These are phyloP conservation scores for Saccharomycopsis schoenii DNA, from an alignment of 805 yeast genomes.

Conservation along the genomic window DNA sequence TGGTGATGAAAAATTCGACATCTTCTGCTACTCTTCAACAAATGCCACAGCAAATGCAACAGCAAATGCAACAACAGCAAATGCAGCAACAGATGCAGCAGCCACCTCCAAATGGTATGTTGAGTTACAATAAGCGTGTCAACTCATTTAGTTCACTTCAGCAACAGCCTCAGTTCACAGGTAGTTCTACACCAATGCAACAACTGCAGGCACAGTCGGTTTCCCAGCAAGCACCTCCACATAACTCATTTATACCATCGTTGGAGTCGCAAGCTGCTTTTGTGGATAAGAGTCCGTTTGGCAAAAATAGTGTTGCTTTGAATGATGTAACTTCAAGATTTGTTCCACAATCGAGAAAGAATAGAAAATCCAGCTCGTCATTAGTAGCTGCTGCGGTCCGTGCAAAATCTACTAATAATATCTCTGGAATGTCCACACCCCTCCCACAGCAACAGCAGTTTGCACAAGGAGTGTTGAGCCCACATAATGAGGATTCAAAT, in stretches of 20 bases:
- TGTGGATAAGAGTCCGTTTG: slow-evolving; percentile 18
- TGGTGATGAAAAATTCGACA: background rate
- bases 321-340: slow-evolving; percentile 20
- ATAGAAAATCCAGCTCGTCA: slow-evolving; percentile 29
- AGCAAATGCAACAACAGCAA: background rate
- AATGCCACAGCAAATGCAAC: background rate
- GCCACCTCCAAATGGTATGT: background rate
- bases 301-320: slow-evolving; percentile 17
- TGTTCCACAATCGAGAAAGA: slow-evolving; percentile 35
- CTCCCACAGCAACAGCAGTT: background rate
- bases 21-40: slow-evolving; percentile 1
- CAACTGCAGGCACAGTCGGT: background rate
- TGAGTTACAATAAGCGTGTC: background rate
- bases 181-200: background rate
- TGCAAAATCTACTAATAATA: background rate
- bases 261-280: slow-evolving; percentile 22
- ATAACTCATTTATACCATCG: slow-evolving; percentile 18
- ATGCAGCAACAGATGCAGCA: background rate
- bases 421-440: background rate
- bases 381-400: slow-evolving; percentile 8
- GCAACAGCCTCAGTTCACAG: background rate
- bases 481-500: background rate
- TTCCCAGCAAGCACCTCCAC: slow-evolving; percentile 17
- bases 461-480: background rate
- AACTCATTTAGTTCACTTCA: background rate